Percentiles rank a stretch among this genome's conserved stretches.
These are phyloP conservation scores for Aureobasidium mangrovei DNA, from an alignment of 2,329 filamentous ascomycete species.

Conservation along the genomic window DNA sequence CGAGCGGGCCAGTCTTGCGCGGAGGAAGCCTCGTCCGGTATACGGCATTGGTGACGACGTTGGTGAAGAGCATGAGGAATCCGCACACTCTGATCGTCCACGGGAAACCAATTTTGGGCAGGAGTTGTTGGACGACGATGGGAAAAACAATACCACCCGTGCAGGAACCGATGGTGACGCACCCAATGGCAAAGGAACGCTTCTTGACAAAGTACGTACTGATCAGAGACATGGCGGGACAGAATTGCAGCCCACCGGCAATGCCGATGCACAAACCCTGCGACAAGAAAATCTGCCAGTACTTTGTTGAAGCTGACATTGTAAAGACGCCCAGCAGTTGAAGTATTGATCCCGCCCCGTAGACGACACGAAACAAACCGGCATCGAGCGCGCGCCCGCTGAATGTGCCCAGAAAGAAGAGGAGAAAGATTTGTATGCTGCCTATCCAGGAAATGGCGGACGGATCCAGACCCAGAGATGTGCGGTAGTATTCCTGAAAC, in stretches of 20 bases:
- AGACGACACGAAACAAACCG: slow-evolving; percentile 26
- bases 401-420: slow-evolving; percentile 17
- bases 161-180: slow-evolving; percentile 50
- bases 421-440: slow-evolving; percentile 18
- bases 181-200: slow-evolving; percentile 28
- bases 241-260: slow-evolving; percentile 35
- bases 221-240: slow-evolving; percentile 29
- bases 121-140: slow-evolving; percentile 41
- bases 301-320: slow-evolving; percentile 33
- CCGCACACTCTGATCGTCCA: slow-evolving; percentile 50
- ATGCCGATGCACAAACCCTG: slow-evolving; percentile 41
- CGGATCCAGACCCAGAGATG: slow-evolving; percentile 22
- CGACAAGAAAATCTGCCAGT: slow-evolving; percentile 41
- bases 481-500: slow-evolving; percentile 40
- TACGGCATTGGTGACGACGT: slow-evolving; percentile 23
- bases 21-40: slow-evolving; percentile 31
- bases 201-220: slow-evolving; percentile 30
- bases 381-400: slow-evolving; percentile 15
- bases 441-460: slow-evolving; percentile 29
- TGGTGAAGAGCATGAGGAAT: slow-evolving; percentile 44
- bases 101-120: slow-evolving; percentile 52
- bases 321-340: slow-evolving; percentile 36
- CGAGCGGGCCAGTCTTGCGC: slow-evolving; percentile 28
- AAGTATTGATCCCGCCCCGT: slow-evolving; percentile 30
- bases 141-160: slow-evolving; percentile 59